Evolutionary conservation across 345 rosid genomes (phyloP).

Genomic region (Firmiana major): DNA sequence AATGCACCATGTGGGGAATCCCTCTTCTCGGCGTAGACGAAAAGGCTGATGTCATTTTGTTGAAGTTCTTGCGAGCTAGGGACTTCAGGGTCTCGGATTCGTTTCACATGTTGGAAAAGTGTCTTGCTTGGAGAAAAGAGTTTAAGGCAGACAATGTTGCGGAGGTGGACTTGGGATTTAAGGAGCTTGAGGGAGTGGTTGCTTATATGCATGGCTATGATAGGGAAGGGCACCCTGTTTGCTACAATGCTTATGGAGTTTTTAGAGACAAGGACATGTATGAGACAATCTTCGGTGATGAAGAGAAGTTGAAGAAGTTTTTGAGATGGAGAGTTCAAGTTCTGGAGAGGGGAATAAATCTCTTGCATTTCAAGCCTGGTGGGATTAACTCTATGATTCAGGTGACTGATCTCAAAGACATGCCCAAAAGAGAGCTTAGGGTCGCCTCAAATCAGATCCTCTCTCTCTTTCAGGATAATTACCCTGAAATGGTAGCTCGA

Average conservation of each 20-base stretch:
- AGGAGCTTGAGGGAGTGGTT: slow-evolving; percentile 84
- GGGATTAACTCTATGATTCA: slow-evolving; percentile 88
- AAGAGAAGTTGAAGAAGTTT: slow-evolving; percentile 74
- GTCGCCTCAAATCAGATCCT: slow-evolving; percentile 86
- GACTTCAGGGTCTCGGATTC: slow-evolving; percentile 75
- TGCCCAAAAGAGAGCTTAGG: slow-evolving; percentile 93
- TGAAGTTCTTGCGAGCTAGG: slow-evolving; percentile 84
- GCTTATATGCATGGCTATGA: slow-evolving; percentile 90
- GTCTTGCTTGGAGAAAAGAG: slow-evolving; percentile 74
- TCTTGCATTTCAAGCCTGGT: slow-evolving; percentile 83
- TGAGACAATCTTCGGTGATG: slow-evolving; percentile 84
- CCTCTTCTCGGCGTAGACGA: slow-evolving; percentile 56
- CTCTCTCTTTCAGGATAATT: slow-evolving; percentile 91
- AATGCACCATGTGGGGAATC: slow-evolving; percentile 74
- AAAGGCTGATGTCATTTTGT: slow-evolving; percentile 70
- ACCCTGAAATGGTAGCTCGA: slow-evolving; percentile 98
- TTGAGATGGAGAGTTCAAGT: slow-evolving; percentile 93
- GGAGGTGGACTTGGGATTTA: slow-evolving; percentile 79
- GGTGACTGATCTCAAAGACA: slow-evolving; percentile 89
- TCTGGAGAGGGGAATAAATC: slow-evolving; percentile 72
- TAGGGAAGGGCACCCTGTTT: slow-evolving; percentile 82
- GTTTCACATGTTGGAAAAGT: slow-evolving; percentile 61
- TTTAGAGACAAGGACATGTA: slow-evolving; percentile 76
- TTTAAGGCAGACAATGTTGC: slow-evolving; percentile 60
- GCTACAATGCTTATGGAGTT: slow-evolving; percentile 92